Conservation (phyloP, 805 yeast species). For the Sungouiozyma ichnusensis region DNA sequence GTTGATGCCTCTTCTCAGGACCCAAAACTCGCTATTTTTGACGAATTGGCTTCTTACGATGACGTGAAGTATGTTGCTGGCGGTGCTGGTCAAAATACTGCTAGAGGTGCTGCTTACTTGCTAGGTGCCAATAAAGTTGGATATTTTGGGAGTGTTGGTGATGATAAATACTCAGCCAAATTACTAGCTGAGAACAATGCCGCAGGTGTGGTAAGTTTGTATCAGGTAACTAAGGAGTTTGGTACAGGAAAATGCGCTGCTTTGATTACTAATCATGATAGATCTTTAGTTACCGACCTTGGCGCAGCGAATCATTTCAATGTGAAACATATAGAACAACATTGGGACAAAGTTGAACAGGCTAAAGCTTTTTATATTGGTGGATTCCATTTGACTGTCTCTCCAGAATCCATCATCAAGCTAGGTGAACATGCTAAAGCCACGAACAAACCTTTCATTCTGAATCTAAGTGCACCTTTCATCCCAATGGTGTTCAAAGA, state of each 20-base stretch:
- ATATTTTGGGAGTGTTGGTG: conserved; percentile 94
- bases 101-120: conserved; percentile 94
- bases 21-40: conserved; percentile 76
- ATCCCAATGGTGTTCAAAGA: conserved; percentile 92
- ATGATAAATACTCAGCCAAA: conserved; percentile 76
- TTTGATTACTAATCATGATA: conserved; percentile 72
- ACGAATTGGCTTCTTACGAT: conserved; percentile 55
- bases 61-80: conserved; percentile 79
- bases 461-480: conserved; percentile 95
- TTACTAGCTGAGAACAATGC: conserved; percentile 70
- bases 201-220: conserved; percentile 82
- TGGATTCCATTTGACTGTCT: conserved; percentile 98
- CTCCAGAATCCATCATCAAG: conserved; percentile 84
- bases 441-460: conserved; percentile 60
- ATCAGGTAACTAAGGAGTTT: conserved; percentile 64
- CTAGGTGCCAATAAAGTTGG: conserved; percentile 74
- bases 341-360: conserved; percentile 75
- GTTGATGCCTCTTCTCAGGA: conserved; percentile 47
- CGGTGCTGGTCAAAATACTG: conserved; percentile 99
- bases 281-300: conserved; percentile 91
- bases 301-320: conserved; percentile 98
- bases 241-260: conserved; percentile 99
- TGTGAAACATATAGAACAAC: conserved; percentile 73
- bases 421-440: conserved; percentile 90
- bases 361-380: conserved; percentile 87